These are phyloP conservation scores for Phytomonas sp. DNA, from an alignment of 208 protist genomes.

Conservation along the genomic window DNA sequence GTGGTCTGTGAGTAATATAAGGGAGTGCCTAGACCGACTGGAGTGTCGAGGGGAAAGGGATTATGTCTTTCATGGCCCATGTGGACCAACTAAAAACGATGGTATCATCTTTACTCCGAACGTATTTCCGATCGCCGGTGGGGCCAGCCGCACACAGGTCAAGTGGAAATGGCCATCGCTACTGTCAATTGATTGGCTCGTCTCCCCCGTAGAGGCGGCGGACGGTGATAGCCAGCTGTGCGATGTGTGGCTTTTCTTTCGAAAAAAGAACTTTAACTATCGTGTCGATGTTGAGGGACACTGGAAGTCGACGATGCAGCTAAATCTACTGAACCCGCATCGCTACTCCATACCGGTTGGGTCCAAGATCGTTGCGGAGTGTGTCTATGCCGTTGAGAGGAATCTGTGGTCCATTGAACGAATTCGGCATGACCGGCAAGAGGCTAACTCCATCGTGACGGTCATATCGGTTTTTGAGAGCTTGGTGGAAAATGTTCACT, in stretches of 20 bases:
- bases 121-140: conserved; percentile 43
- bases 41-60: too few relatives aligned
- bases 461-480: conserved; percentile 75
- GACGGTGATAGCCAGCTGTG: not conserved
- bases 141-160: conserved; percentile 48
- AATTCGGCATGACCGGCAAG: conserved; percentile 48
- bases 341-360: conserved; percentile 23
- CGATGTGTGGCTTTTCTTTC: conserved; percentile 21
- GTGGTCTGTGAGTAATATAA: conserved; percentile 30
- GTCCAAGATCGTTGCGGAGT: conserved; percentile 43
- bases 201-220: conserved; percentile 7
- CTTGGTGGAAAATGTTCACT: conserved; percentile 50
- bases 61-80: conserved; percentile 28
- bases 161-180: conserved; percentile 82
- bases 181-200: conserved; percentile 73
- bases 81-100: conserved; percentile 54
- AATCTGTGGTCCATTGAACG: conserved; percentile 56
- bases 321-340: conserved; percentile 44
- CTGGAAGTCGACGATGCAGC: conserved; percentile 34
- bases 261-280: conserved; percentile 57
- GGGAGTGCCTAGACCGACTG: conserved; percentile 19
- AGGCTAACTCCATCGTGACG: conserved; percentile 76
- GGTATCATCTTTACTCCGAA: conserved; percentile 80
- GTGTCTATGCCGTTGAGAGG: conserved; percentile 29
- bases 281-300: conserved; percentile 46